Base-by-base conservation (phyloP, 345 rosid species). In the Sonneratia caseolaris region DNA sequence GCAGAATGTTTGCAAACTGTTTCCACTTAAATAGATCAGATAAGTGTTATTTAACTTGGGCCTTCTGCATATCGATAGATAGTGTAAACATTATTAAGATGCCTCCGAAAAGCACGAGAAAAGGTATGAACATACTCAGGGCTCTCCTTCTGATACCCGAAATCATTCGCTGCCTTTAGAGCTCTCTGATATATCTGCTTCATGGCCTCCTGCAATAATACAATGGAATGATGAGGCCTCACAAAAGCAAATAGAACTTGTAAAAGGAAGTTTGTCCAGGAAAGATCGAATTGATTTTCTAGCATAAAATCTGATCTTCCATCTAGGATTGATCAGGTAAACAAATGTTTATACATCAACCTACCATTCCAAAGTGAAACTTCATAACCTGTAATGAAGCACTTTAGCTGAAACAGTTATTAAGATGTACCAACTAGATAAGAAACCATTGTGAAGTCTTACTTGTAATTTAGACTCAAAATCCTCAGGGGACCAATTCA, bases 401-500 rank as follows among this genome's bases (percentile, higher is more conserved):
- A 35, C 38, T 32, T 32, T 35, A 10, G 14, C 4, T 2, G 37
- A 1, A 27, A 62, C 18, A 27, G 59, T 5, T 16, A 15, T 3
- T 35, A 27, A 27, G 32, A 62, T 27, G 37, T 62, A 35, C 9
- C 14, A 62, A 62, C 66, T 32, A 62, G 66, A 32, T 53, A 38
- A 36, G 42, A 15, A 15, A 21, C 53, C 49, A 69, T 27, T 24
- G 38, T 18, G 67, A 21, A 68, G 38, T 36, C 77, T 59, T 66
- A 92, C 99, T 88, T 95, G 99, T 76, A 95, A 85, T 79, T 90
- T 95, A 76, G 99, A 87, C 79, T 92, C 97, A 24, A 95, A 95
- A 81, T 95, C 96, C 82, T 90, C 98, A 1, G 98, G 92, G 43
- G 99, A 95, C 98, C 99, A 95, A 75, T 87, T 89, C 89, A 95